phyloP scores from a whole-genome alignment of 192 early-diverging fungal species.

The Tieghemiomyces parasiticus region DNA sequence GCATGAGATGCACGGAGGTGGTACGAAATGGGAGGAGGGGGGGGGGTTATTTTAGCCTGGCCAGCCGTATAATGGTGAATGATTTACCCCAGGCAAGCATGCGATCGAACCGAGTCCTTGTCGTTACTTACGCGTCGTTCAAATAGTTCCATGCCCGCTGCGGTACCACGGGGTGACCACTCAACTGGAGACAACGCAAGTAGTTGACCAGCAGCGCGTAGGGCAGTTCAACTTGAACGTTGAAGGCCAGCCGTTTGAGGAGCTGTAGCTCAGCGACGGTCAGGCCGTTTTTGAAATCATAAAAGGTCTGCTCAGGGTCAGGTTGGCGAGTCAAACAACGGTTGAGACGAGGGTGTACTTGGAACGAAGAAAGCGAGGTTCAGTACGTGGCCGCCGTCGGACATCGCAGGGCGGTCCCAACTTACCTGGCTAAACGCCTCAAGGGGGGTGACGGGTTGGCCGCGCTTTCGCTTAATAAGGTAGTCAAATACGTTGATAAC shows the following conservation, averaged over 20 bases:
- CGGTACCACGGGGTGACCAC: conserved; percentile 54
- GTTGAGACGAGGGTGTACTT: too few relatives aligned
- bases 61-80: too few relatives aligned
- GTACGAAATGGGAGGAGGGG: too few relatives aligned
- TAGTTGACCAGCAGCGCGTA: conserved; percentile 93
- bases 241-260: conserved; percentile 76
- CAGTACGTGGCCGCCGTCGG: too few relatives aligned
- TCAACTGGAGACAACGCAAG: conserved; percentile 61
- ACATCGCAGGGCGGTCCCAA: too few relatives aligned
- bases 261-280: conserved; percentile 79
- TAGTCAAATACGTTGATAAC: conserved; percentile 72
- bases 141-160: conserved; percentile 88
- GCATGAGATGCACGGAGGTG: too few relatives aligned
- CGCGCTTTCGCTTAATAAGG: conserved; percentile 38
- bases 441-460: conserved; percentile 31
- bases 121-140: conserved; percentile 58
- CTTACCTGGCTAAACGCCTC: conserved; percentile 39
- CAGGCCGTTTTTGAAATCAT: conserved; percentile 67
- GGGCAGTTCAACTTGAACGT: conserved; percentile 93
- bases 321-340: too few relatives aligned
- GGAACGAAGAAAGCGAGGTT: too few relatives aligned
- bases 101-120: too few relatives aligned
- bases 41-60: too few relatives aligned
- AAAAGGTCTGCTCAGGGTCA: conserved; percentile 35
- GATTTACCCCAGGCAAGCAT: too few relatives aligned